phyloP scores from a whole-genome alignment of 768 basidiomycete species.

The Paxillus involutus region DNA sequence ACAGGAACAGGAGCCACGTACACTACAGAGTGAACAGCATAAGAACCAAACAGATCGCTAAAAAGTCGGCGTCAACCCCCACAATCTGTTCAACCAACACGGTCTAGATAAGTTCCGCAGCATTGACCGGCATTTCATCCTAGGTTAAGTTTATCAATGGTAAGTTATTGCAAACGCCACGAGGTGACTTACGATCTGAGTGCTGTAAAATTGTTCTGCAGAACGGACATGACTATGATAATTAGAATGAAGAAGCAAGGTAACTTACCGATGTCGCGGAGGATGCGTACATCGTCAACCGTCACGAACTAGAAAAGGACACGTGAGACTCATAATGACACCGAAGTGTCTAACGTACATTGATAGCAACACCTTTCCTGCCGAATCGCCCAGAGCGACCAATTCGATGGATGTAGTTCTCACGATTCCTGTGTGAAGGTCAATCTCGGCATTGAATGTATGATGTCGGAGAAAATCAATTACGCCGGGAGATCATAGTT shows the following conservation, averaged over 20 bases:
- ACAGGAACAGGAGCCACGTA: slow-evolving; percentile 8
- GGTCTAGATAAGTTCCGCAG: slow-evolving; percentile 88
- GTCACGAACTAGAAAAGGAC: slow-evolving; percentile 71
- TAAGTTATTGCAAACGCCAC: not conserved
- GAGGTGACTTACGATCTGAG: slow-evolving; percentile 70
- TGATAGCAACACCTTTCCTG: slow-evolving; percentile 98
- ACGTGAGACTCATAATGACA: slow-evolving; percentile 12
- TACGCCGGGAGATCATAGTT: slow-evolving; percentile 96
- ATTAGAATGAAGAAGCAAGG: not conserved
- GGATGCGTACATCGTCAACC: slow-evolving; percentile 92
- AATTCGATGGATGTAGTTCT: slow-evolving; percentile 99
- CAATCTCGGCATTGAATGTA: slow-evolving; percentile 10
- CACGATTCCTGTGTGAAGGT: slow-evolving; percentile 67
- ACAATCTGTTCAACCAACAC: not conserved
- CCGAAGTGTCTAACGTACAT: slow-evolving; percentile 53
- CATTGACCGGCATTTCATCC: slow-evolving; percentile 99
- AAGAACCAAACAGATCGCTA: slow-evolving; percentile 5
- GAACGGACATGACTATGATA: slow-evolving; percentile 9
- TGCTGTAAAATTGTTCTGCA: slow-evolving; percentile 94
- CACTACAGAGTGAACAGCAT: slow-evolving; percentile 16
- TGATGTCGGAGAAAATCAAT: slow-evolving; percentile 23
- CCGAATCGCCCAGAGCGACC: slow-evolving; percentile 99
- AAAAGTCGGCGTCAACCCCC: slow-evolving; percentile 3
- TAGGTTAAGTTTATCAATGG: slow-evolving; percentile 36
- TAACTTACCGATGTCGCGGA: slow-evolving; percentile 89